Percentiles rank a stretch among this genome's conserved stretches.
phyloP scores from a whole-genome alignment of 2,329 filamentous ascomycete genomes.

The Xylariaceae sp. region DNA sequence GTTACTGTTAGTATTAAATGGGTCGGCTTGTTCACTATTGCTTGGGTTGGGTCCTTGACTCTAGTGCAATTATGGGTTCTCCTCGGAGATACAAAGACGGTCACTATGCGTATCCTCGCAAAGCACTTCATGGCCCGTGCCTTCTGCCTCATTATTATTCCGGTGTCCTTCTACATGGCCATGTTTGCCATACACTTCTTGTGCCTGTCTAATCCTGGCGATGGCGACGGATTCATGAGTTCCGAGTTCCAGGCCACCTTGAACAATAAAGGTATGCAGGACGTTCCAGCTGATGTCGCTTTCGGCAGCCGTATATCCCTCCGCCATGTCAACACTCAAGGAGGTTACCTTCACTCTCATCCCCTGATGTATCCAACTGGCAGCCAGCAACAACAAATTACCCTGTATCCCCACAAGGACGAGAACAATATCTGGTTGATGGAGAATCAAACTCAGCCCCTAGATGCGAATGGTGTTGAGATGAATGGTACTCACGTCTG shows the following conservation, averaged over 20 bases:
- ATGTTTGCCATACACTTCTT: constrained; percentile 98
- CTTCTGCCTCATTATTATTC: constrained; percentile 92
- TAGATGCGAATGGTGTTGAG: constrained; percentile 74
- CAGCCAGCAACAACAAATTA: constrained; percentile 98
- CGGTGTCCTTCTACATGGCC: constrained; percentile 87
- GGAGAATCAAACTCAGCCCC: constrained; percentile 95
- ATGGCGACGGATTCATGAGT: constrained; percentile 99
- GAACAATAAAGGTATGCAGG: constrained; percentile 95
- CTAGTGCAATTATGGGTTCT: constrained; percentile 93
- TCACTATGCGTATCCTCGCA: constrained; percentile 83
- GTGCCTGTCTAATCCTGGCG: constrained; percentile 91
- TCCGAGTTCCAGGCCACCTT: constrained; percentile 98
- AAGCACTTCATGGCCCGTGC: constrained; percentile 93
- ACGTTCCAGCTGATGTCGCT: constrained; percentile 89
- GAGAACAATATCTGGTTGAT: constrained; percentile 95
- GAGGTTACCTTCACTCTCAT: constrained; percentile 96
- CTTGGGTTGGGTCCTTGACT: constrained; percentile 94
- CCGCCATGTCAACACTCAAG: constrained; percentile 96
- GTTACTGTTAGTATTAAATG: constrained; percentile 96
- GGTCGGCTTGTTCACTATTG: constrained; percentile 98
- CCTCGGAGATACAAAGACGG: constrained; percentile 85
- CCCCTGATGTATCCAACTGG: constrained; percentile 96
- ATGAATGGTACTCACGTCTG: constrained; percentile 85
- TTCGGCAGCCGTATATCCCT: constrained; percentile 86
- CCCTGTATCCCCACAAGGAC: constrained; percentile 97